phyloP scores from a whole-genome alignment of 495 filamentous ascomycete genomes.

The Talaromyces wortmannii region DNA sequence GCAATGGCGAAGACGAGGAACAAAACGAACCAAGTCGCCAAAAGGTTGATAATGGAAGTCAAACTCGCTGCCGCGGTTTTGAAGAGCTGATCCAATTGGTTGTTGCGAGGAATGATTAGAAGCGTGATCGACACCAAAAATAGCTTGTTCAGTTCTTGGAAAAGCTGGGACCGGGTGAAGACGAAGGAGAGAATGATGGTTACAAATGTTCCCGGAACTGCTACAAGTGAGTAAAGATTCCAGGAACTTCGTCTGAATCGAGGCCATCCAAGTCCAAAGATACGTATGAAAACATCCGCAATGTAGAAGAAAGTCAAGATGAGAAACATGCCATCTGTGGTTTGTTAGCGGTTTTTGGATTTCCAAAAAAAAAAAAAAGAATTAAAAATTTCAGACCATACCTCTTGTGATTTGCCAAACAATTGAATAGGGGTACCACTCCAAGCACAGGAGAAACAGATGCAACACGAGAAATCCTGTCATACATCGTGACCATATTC shows the following conservation, averaged over 20 bases:
- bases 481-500: constrained; percentile 80
- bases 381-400: constrained; percentile 10
- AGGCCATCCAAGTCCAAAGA: constrained; percentile 86
- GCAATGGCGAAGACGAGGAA: constrained; percentile 97
- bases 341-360: neutral
- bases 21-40: constrained; percentile 95
- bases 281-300: constrained; percentile 74
- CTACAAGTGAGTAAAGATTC: constrained; percentile 84
- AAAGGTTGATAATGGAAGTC: constrained; percentile 80
- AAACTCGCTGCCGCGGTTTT: constrained; percentile 98
- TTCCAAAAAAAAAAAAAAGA: constrained; percentile 6
- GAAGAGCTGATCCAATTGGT: constrained; percentile 97
- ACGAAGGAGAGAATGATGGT: constrained; percentile 60
- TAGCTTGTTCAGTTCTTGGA: constrained; percentile 79
- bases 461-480: constrained; percentile 77
- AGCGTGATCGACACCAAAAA: constrained; percentile 88
- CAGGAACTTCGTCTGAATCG: constrained; percentile 90
- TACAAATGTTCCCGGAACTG: constrained; percentile 76
- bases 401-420: constrained; percentile 61
- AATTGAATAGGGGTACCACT: constrained; percentile 68
- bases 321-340: constrained; percentile 64
- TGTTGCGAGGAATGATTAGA: constrained; percentile 91
- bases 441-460: constrained; percentile 72
- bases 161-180: constrained; percentile 49
- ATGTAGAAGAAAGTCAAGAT: constrained; percentile 81